phyloP scores from a whole-genome alignment of 768 basidiomycete genomes.

The Boletus fagicola region DNA sequence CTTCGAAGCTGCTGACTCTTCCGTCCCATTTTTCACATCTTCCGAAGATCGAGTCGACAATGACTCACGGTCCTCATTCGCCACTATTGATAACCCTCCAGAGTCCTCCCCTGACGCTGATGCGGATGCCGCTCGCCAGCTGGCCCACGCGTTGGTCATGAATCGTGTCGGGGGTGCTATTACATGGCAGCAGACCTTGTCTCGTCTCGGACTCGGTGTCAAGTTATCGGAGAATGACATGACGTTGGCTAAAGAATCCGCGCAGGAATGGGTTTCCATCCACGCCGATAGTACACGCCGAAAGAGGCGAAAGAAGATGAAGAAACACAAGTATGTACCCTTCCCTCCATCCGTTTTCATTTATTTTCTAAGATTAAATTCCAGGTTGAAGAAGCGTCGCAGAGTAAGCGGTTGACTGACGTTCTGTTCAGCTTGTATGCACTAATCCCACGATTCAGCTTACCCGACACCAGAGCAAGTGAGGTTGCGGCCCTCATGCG shows the following conservation, averaged over 20 bases:
- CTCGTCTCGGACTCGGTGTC: conserved; percentile 59
- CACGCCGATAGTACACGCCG: conserved; percentile 79
- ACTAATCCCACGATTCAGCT: conserved; percentile 36
- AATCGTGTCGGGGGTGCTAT: conserved; percentile 58
- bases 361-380: conserved; percentile 10
- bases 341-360: conserved; percentile 2
- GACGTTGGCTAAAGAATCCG: conserved; percentile 50
- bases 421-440: not conserved
- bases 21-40: conserved; percentile 19
- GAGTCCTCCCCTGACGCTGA: conserved; percentile 66
- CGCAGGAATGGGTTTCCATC: conserved; percentile 62
- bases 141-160: conserved; percentile 73
- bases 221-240: conserved; percentile 49
- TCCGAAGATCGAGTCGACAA: conserved; percentile 25
- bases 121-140: conserved; percentile 74
- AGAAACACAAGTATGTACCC: conserved; percentile 85
- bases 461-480: conserved; percentile 42
- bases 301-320: conserved; percentile 92
- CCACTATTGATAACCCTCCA: conserved; percentile 41
- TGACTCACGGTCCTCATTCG: conserved; percentile 26
- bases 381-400: conserved; percentile 86
- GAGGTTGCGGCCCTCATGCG: conserved; percentile 6
- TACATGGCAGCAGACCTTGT: conserved; percentile 68
- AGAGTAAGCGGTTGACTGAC: conserved; percentile 52
- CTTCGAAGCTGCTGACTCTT: conserved; percentile 37